Evolutionary conservation across 768 basidiomycete genomes (phyloP).

Genomic region (Auriscalpium microsporum): DNA sequence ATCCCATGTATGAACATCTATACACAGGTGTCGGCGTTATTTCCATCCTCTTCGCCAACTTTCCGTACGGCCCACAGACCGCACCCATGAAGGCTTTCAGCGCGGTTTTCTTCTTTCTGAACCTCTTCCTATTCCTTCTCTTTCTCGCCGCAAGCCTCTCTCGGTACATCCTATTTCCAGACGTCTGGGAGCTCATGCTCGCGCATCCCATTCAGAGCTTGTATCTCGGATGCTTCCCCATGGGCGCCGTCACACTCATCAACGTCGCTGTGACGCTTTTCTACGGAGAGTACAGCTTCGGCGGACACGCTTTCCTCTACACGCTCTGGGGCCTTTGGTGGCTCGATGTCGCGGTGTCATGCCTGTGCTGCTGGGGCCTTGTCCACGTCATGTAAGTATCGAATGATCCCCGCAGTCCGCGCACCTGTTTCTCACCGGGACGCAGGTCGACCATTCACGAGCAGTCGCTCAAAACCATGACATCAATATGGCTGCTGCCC

Average conservation of each 20-base stretch:
- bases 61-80: slow-evolving; percentile 44
- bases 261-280: slow-evolving; percentile 39
- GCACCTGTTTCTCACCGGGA: neutral
- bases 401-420: neutral
- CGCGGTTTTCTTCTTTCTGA: slow-evolving; percentile 50
- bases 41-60: slow-evolving; percentile 45
- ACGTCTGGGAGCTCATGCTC: slow-evolving; percentile 40
- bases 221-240: slow-evolving; percentile 42
- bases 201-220: slow-evolving; percentile 43
- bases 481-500: slow-evolving; percentile 65
- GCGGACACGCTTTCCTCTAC: slow-evolving; percentile 44
- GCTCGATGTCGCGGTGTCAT: slow-evolving; percentile 48
- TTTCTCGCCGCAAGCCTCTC: slow-evolving; percentile 37
- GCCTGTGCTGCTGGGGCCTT: slow-evolving; percentile 51
- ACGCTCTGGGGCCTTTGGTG: slow-evolving; percentile 63
- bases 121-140: slow-evolving; percentile 43
- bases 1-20: neutral
- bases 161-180: slow-evolving; percentile 48
- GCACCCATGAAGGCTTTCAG: slow-evolving; percentile 32
- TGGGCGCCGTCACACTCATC: slow-evolving; percentile 55
- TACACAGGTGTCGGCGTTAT: slow-evolving; percentile 39
- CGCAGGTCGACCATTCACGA: slow-evolving; percentile 27
- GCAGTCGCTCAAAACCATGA: slow-evolving; percentile 49
- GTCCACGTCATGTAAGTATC: slow-evolving; percentile 56
- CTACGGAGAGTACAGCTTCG: slow-evolving; percentile 36